Conservation (phyloP, 306 rosid species). For the Elaeagnus macrophylla region DNA sequence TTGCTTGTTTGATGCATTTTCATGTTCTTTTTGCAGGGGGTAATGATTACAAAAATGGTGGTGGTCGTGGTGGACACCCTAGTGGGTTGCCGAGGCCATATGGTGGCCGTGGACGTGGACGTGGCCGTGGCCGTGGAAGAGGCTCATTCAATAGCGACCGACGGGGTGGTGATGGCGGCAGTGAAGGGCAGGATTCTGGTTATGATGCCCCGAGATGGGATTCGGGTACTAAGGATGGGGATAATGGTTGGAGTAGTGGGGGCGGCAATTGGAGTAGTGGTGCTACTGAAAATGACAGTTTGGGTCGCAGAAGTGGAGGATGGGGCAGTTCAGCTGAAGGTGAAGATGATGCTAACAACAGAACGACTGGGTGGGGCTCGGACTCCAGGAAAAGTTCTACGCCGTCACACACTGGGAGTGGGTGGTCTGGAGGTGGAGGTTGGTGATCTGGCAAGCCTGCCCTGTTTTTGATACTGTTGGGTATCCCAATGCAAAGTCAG, state of each 20-base stretch:
- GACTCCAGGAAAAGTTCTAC: conserved; percentile 22
- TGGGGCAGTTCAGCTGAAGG: background rate
- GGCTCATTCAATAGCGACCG: conserved; percentile 39
- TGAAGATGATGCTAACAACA: conserved; percentile 24
- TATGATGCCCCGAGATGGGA: conserved; percentile 52
- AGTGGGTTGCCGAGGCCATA: conserved; percentile 89
- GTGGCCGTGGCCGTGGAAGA: conserved; percentile 46
- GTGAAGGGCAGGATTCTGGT: conserved; percentile 62
- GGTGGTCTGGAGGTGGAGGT: conserved; percentile 19
- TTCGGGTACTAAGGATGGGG: conserved; percentile 51
- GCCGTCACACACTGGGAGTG: conserved; percentile 29
- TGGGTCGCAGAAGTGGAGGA: conserved; percentile 10
- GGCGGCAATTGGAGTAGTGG: background rate
- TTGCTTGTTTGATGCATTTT: conserved; percentile 3
- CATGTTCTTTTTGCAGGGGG: conserved; percentile 41
- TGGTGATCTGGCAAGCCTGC: background rate
- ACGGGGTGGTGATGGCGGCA: conserved; percentile 46
- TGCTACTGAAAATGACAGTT: conserved; percentile 4
- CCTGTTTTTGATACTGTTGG: too few species aligned
- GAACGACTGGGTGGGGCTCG: conserved; percentile 45
- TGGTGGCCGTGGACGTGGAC: conserved; percentile 33
- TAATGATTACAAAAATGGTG: conserved; percentile 47
- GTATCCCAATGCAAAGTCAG: too few species aligned
- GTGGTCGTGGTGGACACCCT: conserved; percentile 65
- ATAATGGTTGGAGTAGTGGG: conserved; percentile 12